A percentile compares a stretch with the other conserved stretches of the same genome.
These are phyloP conservation scores for Xylariaceae sp. DNA, from an alignment of 2,329 filamentous ascomycete species.

Conservation along the genomic window DNA sequence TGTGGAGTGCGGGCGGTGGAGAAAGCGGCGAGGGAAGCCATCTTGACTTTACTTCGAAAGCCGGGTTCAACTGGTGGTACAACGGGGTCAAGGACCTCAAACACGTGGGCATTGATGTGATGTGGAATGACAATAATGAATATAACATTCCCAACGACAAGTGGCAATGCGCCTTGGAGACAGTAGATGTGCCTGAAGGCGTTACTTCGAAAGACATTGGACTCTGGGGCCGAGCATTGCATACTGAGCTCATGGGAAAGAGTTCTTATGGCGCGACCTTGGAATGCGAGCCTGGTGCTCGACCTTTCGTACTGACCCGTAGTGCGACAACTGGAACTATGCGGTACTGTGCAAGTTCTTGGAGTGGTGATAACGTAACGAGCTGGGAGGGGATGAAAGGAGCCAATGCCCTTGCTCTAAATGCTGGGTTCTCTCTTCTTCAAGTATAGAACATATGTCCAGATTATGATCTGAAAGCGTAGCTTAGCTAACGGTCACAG, in stretches of 20 bases:
- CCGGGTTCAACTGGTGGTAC: constrained; percentile 69
- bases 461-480: neutral
- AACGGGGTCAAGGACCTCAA: constrained; percentile 61
- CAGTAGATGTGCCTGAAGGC: constrained; percentile 34
- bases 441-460: constrained; percentile 46
- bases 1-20: constrained; percentile 71
- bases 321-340: constrained; percentile 69
- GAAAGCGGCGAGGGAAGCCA: constrained; percentile 67
- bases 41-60: constrained; percentile 67
- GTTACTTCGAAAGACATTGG: constrained; percentile 50
- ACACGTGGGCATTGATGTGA: constrained; percentile 63
- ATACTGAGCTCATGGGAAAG: constrained; percentile 69
- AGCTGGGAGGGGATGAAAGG: constrained; percentile 72
- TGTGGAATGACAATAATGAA: constrained; percentile 80
- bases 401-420: constrained; percentile 64
- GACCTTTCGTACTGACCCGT: constrained; percentile 66
- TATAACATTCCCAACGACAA: constrained; percentile 63
- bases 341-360: constrained; percentile 66
- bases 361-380: constrained; percentile 72
- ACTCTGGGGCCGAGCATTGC: constrained; percentile 64
- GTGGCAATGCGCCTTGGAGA: constrained; percentile 59
- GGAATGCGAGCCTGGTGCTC: constrained; percentile 52
- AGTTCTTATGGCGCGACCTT: constrained; percentile 65
- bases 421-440: constrained; percentile 63
- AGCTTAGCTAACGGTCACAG: constrained; percentile 24